Evolutionary conservation across 495 filamentous ascomycete species (phyloP).

Genomic region (Xylaria venustula): DNA sequence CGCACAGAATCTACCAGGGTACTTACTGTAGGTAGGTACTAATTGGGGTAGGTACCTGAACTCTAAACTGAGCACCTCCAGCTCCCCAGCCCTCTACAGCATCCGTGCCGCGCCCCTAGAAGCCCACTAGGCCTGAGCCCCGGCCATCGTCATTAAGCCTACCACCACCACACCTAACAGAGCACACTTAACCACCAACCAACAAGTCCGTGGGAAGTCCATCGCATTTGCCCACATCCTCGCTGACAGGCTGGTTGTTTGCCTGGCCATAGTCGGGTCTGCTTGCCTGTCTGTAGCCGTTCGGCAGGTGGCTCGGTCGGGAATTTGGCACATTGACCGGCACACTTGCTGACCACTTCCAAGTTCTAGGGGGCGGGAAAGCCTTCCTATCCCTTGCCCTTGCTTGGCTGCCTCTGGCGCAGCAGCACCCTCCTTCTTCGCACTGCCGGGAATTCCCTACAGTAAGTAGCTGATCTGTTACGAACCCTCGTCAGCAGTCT

Average conservation of each 20-base stretch:
- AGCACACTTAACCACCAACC: neutral
- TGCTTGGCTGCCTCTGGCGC: neutral
- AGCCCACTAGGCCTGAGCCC: too few relatives aligned
- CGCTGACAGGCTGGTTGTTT: neutral
- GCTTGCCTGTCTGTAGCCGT: neutral
- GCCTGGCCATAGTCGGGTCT: neutral
- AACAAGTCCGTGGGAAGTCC: neutral
- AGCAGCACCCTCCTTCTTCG: neutral
- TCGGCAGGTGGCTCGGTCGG: neutral
- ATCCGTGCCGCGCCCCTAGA: too few relatives aligned
- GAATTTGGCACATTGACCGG: neutral
- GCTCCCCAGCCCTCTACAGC: too few relatives aligned
- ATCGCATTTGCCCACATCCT: neutral
- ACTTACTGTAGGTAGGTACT: neutral
- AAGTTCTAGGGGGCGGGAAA: conserved; percentile 16
- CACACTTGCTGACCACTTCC: neutral
- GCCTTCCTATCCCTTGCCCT: conserved; percentile 20
- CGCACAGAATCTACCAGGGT: neutral
- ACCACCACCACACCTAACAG: neutral
- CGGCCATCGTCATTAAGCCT: too few relatives aligned
- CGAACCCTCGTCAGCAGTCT: neutral
- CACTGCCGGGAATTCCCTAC: neutral
- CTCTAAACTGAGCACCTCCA: too few relatives aligned
- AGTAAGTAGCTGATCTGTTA: neutral
- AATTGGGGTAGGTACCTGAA: neutral